Percentiles rank a stretch among this genome's conserved stretches.
Conservation (phyloP, 2,329 filamentous ascomycete genomes). For the Biscogniauxia marginata region DNA sequence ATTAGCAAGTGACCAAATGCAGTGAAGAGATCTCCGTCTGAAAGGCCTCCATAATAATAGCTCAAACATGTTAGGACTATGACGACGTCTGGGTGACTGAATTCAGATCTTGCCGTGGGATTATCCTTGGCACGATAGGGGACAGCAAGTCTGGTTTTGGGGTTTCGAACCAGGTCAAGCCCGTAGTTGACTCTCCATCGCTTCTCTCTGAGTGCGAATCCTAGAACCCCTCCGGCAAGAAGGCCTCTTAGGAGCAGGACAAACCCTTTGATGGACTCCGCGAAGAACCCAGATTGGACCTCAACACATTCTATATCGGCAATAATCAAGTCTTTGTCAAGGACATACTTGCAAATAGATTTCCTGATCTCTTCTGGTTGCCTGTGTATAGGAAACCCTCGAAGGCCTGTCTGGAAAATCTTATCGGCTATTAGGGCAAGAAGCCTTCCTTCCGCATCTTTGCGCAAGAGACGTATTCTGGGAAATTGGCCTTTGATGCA, state of each 20-base stretch:
- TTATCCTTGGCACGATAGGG: constrained; percentile 60
- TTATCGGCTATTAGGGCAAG: constrained; percentile 34
- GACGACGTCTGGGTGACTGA: constrained; percentile 60
- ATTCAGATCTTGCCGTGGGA: constrained; percentile 56
- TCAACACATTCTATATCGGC: constrained; percentile 38
- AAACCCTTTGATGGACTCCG: constrained; percentile 28
- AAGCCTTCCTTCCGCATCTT: constrained; percentile 30
- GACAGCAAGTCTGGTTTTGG: constrained; percentile 49
- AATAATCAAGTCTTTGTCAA: constrained; percentile 30
- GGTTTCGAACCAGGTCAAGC: constrained; percentile 41
- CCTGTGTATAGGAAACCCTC: constrained; percentile 41
- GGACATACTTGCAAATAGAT: constrained; percentile 45
- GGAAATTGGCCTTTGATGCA: constrained; percentile 41
- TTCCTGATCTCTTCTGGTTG: constrained; percentile 32
- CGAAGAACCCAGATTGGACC: constrained; percentile 36
- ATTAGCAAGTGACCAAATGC: constrained; percentile 47
- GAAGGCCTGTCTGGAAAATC: constrained; percentile 44
- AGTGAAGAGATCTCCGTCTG: constrained; percentile 46
- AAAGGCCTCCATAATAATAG: constrained; percentile 58
- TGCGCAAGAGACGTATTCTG: constrained; percentile 45
- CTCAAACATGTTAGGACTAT: constrained; percentile 55
- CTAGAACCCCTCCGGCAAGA: constrained; percentile 53
- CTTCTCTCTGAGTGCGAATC: constrained; percentile 54
- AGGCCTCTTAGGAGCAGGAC: constrained; percentile 55
- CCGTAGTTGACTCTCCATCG: constrained; percentile 67